Evolutionary conservation across 2,329 filamentous ascomycete species (phyloP).

Genomic region (Arthrobotrys iridis): DNA sequence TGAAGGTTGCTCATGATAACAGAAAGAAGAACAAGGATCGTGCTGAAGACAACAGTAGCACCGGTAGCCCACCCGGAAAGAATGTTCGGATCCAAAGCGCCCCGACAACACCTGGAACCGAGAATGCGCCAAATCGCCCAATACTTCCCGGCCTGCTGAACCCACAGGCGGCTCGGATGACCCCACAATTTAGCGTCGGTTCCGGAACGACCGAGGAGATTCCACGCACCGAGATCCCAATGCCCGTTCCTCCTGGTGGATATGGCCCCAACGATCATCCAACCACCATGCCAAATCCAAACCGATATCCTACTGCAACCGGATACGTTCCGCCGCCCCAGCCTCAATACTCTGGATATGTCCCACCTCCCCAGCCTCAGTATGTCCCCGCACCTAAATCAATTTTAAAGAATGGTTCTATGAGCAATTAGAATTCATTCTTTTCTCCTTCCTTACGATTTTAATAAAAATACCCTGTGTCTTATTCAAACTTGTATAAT

Average conservation of each 20-base stretch:
- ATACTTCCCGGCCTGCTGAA: conserved; percentile 5
- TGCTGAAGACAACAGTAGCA: conserved; percentile 38
- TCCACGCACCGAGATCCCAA: conserved; percentile 47
- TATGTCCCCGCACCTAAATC: conserved; percentile 52
- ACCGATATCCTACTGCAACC: conserved; percentile 43
- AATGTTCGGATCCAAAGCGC: conserved; percentile 52
- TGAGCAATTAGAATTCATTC: conserved; percentile 37
- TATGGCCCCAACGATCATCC: conserved; percentile 31
- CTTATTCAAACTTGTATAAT: conserved; percentile 11
- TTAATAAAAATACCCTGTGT: conserved; percentile 9
- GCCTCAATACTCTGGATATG: conserved; percentile 34
- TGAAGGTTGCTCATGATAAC: conserved; percentile 52
- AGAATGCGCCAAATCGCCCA: conserved; percentile 40
- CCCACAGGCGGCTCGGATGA: conserved; percentile 44
- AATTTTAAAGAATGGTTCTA: conserved; percentile 53
- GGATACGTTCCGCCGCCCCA: conserved; percentile 49
- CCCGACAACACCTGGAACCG: conserved; percentile 44
- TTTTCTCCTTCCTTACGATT: not conserved
- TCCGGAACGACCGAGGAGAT: conserved; percentile 54
- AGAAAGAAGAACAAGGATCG: conserved; percentile 45
- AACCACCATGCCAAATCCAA: conserved; percentile 6
- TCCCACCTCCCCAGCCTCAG: conserved; percentile 51
- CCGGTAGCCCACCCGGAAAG: conserved; percentile 30
- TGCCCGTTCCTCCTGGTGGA: conserved; percentile 50
- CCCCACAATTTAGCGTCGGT: conserved; percentile 41